Base-by-base conservation (phyloP, 768 basidiomycete genomes). In the Zangia roseola region DNA sequence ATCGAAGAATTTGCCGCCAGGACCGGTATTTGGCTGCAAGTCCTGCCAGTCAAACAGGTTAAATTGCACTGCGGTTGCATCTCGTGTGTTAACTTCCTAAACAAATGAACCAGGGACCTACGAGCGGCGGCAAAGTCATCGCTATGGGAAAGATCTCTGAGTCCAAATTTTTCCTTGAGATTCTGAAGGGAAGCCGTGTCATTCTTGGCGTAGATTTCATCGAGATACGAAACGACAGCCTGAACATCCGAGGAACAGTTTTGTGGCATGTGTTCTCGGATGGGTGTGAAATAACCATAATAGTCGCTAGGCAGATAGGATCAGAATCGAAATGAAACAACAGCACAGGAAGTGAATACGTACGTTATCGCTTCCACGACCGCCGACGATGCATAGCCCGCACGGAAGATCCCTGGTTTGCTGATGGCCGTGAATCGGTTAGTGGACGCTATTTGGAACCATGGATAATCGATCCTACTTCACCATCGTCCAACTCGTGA, bases 211-310 rank as follows among this genome's bases (percentile, higher is more conserved):
- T 86, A 81, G 6, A 81, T 78, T 45, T 73, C 43, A 58, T 88
- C 87, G 33, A 88, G 68, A 55, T 85, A 75, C 6, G 75, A 59
- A 45, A 88, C 75, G 14, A 83, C 84, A 5, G 76, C 76, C 61
- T 85, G 69, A 25, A 88, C 75, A 57, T 90, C 88, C 0, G 83
- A 77, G 8, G 85, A 87, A 67, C 88, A 90, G 63, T 90, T 89
- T 53, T 55, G 54, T 2, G 86, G 82, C 84, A 87, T 88, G 57
- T 79, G 69, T 55, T 78, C 71, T 14, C 80, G 80, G 55, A 86
- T 79, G 12, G 86, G 86, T 50, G 86, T 85, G 63, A 85, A 88
- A 58, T 88, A 90, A 53, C 71, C 72, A 21, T 57, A 56, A 37
- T 47, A 61, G n/a, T 64, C 50, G 13, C 62, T 64, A 26, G 9